These are phyloP conservation scores for Vachellia collinsii DNA, from an alignment of 306 rosid genomes.

Conservation along the genomic window DNA sequence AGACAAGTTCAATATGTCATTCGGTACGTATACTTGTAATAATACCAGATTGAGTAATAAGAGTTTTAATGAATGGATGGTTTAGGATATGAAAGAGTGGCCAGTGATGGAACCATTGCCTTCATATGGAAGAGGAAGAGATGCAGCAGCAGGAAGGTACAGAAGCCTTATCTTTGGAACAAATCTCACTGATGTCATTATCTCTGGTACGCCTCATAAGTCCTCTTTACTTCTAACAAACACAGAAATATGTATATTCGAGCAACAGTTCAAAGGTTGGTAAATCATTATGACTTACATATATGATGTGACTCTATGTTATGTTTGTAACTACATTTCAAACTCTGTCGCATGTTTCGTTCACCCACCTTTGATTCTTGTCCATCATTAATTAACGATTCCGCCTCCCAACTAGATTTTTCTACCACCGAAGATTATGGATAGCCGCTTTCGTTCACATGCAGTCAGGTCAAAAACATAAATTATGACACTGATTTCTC, in stretches of 20 bases:
- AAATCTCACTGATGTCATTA: conserved; percentile 73
- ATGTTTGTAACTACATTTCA: background rate
- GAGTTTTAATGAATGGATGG: background rate
- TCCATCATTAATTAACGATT: no score
- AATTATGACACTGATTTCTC: no score
- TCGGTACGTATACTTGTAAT: no score
- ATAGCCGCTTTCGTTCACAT: no score
- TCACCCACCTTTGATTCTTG: background rate
- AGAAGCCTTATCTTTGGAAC: conserved; percentile 69
- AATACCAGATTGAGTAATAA: no score
- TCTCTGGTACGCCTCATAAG: conserved; percentile 52
- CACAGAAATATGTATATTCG: background rate
- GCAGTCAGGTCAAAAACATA: no score
- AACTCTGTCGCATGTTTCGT: background rate
- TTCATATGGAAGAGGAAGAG: conserved; percentile 85
- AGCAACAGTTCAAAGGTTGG: background rate
- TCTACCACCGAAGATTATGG: background rate
- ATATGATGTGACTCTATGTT: background rate
- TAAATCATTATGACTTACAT: background rate
- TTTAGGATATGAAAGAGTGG: conserved; percentile 71
- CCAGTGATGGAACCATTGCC: conserved; percentile 65
- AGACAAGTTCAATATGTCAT: no score
- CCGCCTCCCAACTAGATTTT: background rate
- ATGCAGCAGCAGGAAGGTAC: conserved; percentile 69
- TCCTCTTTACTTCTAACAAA: background rate